These are phyloP conservation scores for Phyllostachys edulis DNA, from an alignment of 176 grass and related monocot genomes.

Conservation along the genomic window DNA sequence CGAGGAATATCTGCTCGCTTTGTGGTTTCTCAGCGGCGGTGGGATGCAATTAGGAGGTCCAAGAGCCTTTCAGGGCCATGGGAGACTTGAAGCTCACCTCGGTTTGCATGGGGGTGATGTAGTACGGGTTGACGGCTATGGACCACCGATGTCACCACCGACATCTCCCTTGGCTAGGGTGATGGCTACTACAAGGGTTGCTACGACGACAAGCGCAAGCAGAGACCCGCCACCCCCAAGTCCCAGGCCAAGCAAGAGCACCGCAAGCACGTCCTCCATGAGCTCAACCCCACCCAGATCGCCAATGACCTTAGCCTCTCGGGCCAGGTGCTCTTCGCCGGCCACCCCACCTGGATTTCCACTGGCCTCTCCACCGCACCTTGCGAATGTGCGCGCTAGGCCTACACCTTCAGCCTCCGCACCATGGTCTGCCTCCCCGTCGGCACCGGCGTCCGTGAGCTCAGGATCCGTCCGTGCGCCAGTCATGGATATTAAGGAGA, in stretches of 20 bases:
- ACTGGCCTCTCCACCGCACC: slow-evolving; percentile 37
- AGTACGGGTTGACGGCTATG: too few species aligned
- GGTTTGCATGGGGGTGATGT: too few species aligned
- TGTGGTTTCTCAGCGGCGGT: too few species aligned
- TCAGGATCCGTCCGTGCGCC: slow-evolving; percentile 78
- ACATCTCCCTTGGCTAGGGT: slow-evolving; percentile 73
- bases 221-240: background rate
- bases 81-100: too few species aligned
- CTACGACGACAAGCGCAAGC: slow-evolving; percentile 81
- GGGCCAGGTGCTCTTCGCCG: slow-evolving; percentile 53
- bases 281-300: slow-evolving; percentile 87
- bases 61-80: too few species aligned
- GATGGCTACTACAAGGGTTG: slow-evolving; percentile 89
- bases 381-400: slow-evolving; percentile 76
- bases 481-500: slow-evolving; percentile 62
- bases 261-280: slow-evolving; percentile 74
- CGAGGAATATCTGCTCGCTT: too few species aligned
- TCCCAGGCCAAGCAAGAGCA: slow-evolving; percentile 71
- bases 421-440: slow-evolving; percentile 93
- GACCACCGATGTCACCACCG: slow-evolving; percentile 40
- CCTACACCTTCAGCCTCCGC: slow-evolving; percentile 66
- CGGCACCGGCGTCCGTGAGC: slow-evolving; percentile 78
- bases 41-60: too few species aligned
- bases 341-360: slow-evolving; percentile 55
- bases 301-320: slow-evolving; percentile 51